Conservation (phyloP, 1,139 yeast species). For the Sugiyamaella xylanicola region DNA sequence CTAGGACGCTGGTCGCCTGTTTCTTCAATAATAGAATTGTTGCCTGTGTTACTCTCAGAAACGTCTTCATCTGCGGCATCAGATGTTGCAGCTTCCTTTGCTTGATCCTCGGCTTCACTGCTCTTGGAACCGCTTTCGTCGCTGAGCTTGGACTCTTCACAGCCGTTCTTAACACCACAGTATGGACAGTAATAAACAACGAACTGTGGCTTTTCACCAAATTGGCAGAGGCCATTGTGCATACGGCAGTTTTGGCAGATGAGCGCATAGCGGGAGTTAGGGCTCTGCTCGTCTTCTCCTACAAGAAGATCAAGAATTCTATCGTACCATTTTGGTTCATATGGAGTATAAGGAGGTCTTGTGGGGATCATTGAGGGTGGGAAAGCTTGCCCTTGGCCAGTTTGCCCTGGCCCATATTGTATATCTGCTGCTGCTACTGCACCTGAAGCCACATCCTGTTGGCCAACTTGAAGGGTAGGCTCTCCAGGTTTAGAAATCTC, state of each 20-base stretch:
- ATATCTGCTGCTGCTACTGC: too few species aligned
- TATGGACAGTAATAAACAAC: slow-evolving; percentile 70
- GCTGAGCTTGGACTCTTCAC: neutral
- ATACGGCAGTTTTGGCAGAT: slow-evolving; percentile 65
- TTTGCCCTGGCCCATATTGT: neutral
- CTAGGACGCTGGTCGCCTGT: neutral
- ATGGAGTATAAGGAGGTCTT: slow-evolving; percentile 21
- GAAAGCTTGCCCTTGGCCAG: neutral
- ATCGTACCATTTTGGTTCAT: slow-evolving; percentile 46
- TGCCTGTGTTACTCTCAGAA: neutral
- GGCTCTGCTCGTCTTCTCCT: slow-evolving; percentile 71
- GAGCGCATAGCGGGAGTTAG: slow-evolving; percentile 68
- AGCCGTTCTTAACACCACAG: slow-evolving; percentile 66
- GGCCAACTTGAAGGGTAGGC: too few species aligned
- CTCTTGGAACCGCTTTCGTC: too few species aligned
- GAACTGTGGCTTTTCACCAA: slow-evolving; percentile 57
- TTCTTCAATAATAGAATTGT: neutral
- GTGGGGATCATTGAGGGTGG: slow-evolving; percentile 1
- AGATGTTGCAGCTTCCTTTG: neutral
- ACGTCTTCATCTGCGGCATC: neutral
- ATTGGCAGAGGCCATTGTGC: slow-evolving; percentile 86
- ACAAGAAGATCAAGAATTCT: slow-evolving; percentile 54
- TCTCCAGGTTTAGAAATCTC: too few species aligned
- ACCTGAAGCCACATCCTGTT: too few species aligned
- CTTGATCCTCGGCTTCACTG: too few species aligned